A percentile compares a stretch with the other conserved stretches of the same genome.
phyloP scores from a whole-genome alignment of 352 stramenopile genomes.

The Thraustochytrium striatum region DNA sequence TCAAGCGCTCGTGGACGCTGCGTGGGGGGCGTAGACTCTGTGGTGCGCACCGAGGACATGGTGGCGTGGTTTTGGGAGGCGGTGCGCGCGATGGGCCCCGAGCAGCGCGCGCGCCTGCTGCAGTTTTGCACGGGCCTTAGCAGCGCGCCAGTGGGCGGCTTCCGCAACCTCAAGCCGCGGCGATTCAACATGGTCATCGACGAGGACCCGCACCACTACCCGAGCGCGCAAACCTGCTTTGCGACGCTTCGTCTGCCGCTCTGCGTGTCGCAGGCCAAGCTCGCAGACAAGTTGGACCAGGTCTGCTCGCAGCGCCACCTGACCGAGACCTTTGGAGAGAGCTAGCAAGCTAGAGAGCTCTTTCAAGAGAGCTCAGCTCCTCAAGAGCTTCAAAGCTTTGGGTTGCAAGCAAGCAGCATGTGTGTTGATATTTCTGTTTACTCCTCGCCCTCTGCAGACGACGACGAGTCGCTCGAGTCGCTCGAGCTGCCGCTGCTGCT shows the following conservation, averaged over 20 bases:
- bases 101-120: conserved; percentile 80
- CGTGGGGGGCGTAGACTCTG: neutral
- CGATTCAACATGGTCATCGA: conserved; percentile 27
- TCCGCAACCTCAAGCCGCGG: conserved; percentile 40
- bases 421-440: no score
- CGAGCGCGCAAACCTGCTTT: conserved; percentile 14
- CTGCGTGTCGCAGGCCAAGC: neutral
- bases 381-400: no score
- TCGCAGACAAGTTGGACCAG: neutral
- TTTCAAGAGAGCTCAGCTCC: no score
- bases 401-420: no score
- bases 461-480: neutral
- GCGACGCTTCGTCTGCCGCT: conserved; percentile 20
- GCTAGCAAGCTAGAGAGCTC: neutral
- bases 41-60: conserved; percentile 61
- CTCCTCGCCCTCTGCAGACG: no score
- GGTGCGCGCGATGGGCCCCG: conserved; percentile 77
- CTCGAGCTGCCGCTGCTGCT: no score
- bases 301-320: conserved; percentile 36
- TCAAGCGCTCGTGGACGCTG: neutral
- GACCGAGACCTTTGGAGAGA: conserved; percentile 35
- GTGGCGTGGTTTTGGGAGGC: conserved; percentile 89
- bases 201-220: neutral
- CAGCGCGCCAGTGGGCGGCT: conserved; percentile 34
- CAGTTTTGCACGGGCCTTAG: conserved; percentile 80